phyloP scores from a whole-genome alignment of 352 stramenopile species.

The Globisporangium cystogenes region DNA sequence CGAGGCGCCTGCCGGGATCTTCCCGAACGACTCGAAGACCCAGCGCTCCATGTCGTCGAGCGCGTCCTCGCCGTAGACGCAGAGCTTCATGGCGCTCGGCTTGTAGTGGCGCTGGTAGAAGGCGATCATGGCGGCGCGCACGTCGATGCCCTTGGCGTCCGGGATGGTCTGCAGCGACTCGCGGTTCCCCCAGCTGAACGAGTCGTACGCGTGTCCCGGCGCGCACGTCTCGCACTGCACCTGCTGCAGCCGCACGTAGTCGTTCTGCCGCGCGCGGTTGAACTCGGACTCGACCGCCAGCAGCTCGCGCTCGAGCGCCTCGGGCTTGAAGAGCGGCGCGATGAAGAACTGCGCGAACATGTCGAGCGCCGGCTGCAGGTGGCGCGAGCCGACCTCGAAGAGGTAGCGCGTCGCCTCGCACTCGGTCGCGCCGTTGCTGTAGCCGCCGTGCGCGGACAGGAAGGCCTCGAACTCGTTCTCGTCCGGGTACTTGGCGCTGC shows the following conservation, averaged over 20 bases:
- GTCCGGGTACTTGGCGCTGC: conserved; percentile 85
- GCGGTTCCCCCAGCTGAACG: conserved; percentile 79
- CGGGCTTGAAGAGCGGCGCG: conserved; percentile 63
- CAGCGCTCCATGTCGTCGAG: conserved; percentile 55
- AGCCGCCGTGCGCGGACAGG: conserved; percentile 81
- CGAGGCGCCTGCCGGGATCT: conserved; percentile 22
- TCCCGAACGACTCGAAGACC: conserved; percentile 43
- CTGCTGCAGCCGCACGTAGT: conserved; percentile 59
- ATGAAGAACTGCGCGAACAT: conserved; percentile 94
- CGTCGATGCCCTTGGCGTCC: conserved; percentile 28
- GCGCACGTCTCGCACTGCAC: conserved; percentile 58
- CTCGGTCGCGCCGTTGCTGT: conserved; percentile 90
- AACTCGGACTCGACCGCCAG: conserved; percentile 86
- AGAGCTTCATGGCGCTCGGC: conserved; percentile 63
- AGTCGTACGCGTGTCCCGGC: conserved; percentile 49
- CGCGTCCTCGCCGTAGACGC: conserved; percentile 54
- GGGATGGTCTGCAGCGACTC: conserved; percentile 43
- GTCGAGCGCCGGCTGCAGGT: conserved; percentile 60
- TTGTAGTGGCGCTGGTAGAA: conserved; percentile 63
- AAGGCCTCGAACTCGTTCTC: conserved; percentile 91
- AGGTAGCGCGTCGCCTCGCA: conserved; percentile 88
- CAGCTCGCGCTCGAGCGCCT: conserved; percentile 76
- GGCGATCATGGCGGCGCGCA: conserved; percentile 40
- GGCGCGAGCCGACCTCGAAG: conserved; percentile 72
- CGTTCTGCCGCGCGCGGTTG: conserved; percentile 51